A percentile compares a stretch with the other conserved stretches of the same genome.
phyloP scores from a whole-genome alignment of 345 rosid species.

The Limnanthes douglasii region DNA sequence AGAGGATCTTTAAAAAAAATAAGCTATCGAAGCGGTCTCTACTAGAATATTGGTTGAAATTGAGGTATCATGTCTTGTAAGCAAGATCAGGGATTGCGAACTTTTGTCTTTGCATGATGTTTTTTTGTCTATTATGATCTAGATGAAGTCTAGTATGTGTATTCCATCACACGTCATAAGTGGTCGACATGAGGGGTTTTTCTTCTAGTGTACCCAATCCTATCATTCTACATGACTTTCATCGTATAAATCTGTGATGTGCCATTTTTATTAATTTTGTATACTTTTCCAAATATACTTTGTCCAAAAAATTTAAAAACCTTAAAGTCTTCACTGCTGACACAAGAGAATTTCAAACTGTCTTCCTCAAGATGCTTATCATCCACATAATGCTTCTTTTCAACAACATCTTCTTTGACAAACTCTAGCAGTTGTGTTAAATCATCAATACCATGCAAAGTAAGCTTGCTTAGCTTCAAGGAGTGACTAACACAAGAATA shows the following conservation, averaged over 20 bases:
- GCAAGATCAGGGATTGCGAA: too few species aligned
- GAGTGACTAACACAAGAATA: slow-evolving; percentile 47
- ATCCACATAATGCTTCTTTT: slow-evolving; percentile 19
- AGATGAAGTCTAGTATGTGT: too few species aligned
- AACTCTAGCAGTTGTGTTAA: slow-evolving; percentile 29
- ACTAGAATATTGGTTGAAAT: too few species aligned
- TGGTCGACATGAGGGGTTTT: too few species aligned
- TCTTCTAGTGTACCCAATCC: too few species aligned
- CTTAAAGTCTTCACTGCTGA: slow-evolving; percentile 83
- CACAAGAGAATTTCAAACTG: slow-evolving; percentile 10
- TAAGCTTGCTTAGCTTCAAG: slow-evolving; percentile 48
- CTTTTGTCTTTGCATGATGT: too few species aligned
- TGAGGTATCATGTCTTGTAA: too few species aligned
- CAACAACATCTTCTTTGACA: slow-evolving; percentile 12
- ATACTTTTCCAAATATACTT: slow-evolving; percentile 96
- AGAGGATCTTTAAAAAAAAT: too few species aligned
- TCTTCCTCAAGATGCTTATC: slow-evolving; percentile 14
- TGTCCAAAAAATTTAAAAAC: slow-evolving; percentile 76
- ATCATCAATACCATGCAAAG: slow-evolving; percentile 29
- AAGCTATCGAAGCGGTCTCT: too few species aligned
- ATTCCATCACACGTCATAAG: too few species aligned
- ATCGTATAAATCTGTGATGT: slow-evolving; percentile 81
- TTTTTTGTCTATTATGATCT: too few species aligned
- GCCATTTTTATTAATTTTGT: slow-evolving; percentile 68
- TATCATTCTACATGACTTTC: slow-evolving; percentile 98